A percentile compares a stretch with the other conserved stretches of the same genome.
phyloP scores from a whole-genome alignment of 176 grass and related monocot genomes.

The Triticum timopheevii region DNA sequence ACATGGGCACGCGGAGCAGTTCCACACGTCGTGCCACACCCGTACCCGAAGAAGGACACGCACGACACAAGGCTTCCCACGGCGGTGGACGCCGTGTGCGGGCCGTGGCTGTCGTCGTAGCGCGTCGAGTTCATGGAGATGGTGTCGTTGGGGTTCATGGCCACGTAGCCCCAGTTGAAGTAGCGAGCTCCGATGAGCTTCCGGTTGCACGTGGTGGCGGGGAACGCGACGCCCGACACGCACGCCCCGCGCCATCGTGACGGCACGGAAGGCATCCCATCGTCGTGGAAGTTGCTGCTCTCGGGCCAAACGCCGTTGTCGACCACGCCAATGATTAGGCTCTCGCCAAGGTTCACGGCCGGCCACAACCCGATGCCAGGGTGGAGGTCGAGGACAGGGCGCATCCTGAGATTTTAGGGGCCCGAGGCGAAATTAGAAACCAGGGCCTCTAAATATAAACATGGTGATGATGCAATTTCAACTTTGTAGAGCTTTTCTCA shows the following conservation, averaged over 20 bases:
- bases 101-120: conserved; percentile 55
- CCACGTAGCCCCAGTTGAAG: conserved; percentile 48
- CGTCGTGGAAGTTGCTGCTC: conserved; percentile 42
- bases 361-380: conserved; percentile 14
- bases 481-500: too few relatives aligned
- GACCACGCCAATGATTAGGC: conserved; percentile 45
- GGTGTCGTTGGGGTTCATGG: conserved; percentile 8
- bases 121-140: conserved; percentile 49
- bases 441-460: too few relatives aligned
- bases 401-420: too few relatives aligned
- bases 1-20: conserved; percentile 50
- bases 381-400: background rate
- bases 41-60: conserved; percentile 61
- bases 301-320: conserved; percentile 38
- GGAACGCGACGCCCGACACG: conserved; percentile 39
- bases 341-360: conserved; percentile 26
- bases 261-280: conserved; percentile 28
- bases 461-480: too few relatives aligned
- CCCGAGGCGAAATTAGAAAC: too few relatives aligned
- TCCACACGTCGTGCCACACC: conserved; percentile 32
- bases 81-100: conserved; percentile 59
- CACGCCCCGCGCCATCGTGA: conserved; percentile 42
- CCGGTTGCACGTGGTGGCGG: conserved; percentile 43
- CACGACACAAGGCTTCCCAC: conserved; percentile 34
- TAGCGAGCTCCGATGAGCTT: conserved; percentile 69